phyloP scores from a whole-genome alignment of 257 asterid species.

The Forsythia suspensa region DNA sequence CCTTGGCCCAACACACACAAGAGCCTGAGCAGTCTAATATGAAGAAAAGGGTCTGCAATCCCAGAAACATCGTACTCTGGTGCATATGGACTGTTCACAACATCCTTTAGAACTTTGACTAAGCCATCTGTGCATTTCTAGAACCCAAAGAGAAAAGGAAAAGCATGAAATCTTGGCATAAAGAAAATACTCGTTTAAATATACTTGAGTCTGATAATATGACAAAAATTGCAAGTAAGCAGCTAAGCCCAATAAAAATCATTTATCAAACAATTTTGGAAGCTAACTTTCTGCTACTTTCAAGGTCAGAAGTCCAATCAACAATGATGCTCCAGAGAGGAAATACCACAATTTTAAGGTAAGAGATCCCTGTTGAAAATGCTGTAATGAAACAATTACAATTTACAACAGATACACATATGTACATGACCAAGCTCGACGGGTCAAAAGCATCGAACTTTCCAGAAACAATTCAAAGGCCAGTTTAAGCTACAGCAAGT shows the following conservation, averaged over 20 bases:
- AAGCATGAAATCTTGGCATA: background rate
- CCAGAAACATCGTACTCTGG: slow-evolving; percentile 96
- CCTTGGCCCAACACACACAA: slow-evolving; percentile 86
- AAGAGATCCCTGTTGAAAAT: background rate
- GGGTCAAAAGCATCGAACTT: background rate
- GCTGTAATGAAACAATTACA: background rate
- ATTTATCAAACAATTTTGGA: background rate
- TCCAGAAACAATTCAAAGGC: background rate
- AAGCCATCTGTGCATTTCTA: slow-evolving; percentile 92
- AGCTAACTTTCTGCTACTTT: background rate
- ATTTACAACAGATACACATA: background rate
- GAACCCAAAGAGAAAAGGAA: slow-evolving; percentile 26
- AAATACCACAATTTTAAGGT: background rate
- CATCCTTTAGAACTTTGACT: slow-evolving; percentile 81
- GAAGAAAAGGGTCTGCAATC: slow-evolving; percentile 94
- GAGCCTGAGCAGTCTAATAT: slow-evolving; percentile 79
- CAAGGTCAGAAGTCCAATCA: background rate
- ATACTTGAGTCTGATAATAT: background rate
- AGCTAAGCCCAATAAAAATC: background rate
- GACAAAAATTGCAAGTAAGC: background rate
- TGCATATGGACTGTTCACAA: slow-evolving; percentile 90
- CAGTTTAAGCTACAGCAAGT: background rate
- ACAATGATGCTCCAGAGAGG: background rate
- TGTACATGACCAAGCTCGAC: background rate
- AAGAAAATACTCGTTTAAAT: slow-evolving; percentile 3